These are phyloP conservation scores for Hibiscus trionum DNA, from an alignment of 345 rosid genomes.

Conservation along the genomic window DNA sequence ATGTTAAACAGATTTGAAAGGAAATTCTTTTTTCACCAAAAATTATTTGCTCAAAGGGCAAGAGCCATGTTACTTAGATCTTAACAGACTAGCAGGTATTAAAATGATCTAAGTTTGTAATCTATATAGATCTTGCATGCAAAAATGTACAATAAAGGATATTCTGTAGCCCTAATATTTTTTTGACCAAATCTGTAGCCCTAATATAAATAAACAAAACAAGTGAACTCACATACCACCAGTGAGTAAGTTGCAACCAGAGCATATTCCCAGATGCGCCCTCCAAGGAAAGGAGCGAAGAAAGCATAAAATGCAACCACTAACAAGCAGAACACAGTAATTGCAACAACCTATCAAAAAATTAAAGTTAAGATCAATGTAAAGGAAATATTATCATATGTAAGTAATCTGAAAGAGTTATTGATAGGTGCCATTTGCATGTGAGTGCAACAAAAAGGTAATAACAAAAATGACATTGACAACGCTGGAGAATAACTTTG, in stretches of 20 bases:
- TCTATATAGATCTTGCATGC: background rate
- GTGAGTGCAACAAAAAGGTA: background rate
- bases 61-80: background rate
- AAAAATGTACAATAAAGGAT: background rate
- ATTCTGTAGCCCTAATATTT: background rate
- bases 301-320: conserved; percentile 91
- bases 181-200: background rate
- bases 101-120: background rate
- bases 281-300: conserved; percentile 91
- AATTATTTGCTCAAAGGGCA: background rate
- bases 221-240: conserved; percentile 55
- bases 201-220: background rate
- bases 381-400: background rate
- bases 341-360: conserved; percentile 76
- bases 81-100: background rate
- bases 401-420: background rate
- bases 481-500: background rate
- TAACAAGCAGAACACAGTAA: conserved; percentile 88
- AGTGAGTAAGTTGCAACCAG: conserved; percentile 68
- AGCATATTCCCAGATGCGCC: conserved; percentile 76
- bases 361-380: conserved; percentile 3
- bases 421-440: background rate
- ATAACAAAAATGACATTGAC: background rate
- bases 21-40: background rate
- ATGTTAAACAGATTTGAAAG: background rate